Conservation (phyloP, 2,329 filamentous ascomycete genomes). For the Verticillium tricorpus region DNA sequence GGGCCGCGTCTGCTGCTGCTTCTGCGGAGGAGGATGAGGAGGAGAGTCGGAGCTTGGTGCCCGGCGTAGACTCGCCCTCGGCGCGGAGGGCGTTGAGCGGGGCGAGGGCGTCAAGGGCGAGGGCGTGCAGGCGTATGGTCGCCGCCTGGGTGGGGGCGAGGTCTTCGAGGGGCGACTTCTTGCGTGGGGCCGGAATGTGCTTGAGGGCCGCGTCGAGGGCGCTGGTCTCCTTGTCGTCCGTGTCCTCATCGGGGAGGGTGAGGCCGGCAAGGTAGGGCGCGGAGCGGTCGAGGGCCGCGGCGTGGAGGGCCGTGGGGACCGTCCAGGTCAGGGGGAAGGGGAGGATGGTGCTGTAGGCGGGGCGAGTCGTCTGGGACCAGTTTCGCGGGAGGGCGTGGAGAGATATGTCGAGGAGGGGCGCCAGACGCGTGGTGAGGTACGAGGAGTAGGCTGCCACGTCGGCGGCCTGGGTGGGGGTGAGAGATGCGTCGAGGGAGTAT, state of each 20-base stretch:
- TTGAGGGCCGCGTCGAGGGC: constrained; percentile 20
- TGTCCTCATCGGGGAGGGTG: constrained; percentile 43
- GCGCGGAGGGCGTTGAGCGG: constrained; percentile 59
- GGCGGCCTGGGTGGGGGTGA: constrained; percentile 35
- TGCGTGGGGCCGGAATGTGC: constrained; percentile 27
- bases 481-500: constrained; percentile 32
- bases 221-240: constrained; percentile 22
- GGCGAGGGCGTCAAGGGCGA: constrained; percentile 67
- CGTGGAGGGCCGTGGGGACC: constrained; percentile 68
- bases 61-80: constrained; percentile 13
- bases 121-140: constrained; percentile 69
- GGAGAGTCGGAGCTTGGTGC: constrained; percentile 25
- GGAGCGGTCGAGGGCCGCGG: constrained; percentile 65
- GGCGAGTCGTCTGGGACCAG: constrained; percentile 72
- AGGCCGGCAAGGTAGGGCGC: constrained; percentile 64
- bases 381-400: constrained; percentile 90
- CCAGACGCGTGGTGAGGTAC: constrained; percentile 71
- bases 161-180: constrained; percentile 55
- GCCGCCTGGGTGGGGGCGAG: constrained; percentile 67
- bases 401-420: constrained; percentile 75
- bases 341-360: constrained; percentile 74
- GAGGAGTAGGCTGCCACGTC: constrained; percentile 53
- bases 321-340: constrained; percentile 88
- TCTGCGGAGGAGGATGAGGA: not conserved
- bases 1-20: constrained; percentile 17